Conservation (phyloP, 192 early-diverging fungal genomes). For the Dissophora ornata region DNA sequence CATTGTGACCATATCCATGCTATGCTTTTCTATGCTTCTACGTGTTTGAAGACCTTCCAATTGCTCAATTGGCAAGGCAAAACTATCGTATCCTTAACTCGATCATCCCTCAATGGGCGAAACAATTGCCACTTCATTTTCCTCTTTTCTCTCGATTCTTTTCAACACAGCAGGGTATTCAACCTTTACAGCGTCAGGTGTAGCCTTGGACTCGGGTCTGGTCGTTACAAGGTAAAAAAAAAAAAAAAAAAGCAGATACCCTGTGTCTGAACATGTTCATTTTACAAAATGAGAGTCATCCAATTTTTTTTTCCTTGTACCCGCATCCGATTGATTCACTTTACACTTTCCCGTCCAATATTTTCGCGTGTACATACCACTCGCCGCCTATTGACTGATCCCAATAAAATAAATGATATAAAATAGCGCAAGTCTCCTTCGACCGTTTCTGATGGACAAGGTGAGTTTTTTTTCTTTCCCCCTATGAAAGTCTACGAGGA, state of each 20-base stretch:
- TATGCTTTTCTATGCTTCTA: too few relatives aligned
- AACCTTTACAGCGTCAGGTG: constrained; percentile 48
- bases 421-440: constrained; percentile 42
- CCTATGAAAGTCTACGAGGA: too few relatives aligned
- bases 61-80: too few relatives aligned
- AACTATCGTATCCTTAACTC: constrained; percentile 54
- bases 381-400: not conserved
- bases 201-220: constrained; percentile 41
- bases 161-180: constrained; percentile 52
- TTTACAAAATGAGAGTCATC: too few relatives aligned
- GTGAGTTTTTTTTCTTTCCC: constrained; percentile 2
- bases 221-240: constrained; percentile 42
- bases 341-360: not conserved
- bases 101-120: not conserved
- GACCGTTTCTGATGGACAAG: constrained; percentile 46
- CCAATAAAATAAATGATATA: not conserved
- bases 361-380: not conserved
- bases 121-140: not conserved
- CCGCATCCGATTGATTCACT: not conserved
- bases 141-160: constrained; percentile 8
- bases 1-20: too few relatives aligned
- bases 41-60: too few relatives aligned
- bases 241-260: not conserved
- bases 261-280: too few relatives aligned
- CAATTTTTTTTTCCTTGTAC: not conserved